phyloP scores from a whole-genome alignment of 257 asterid species.

The Scutellaria galericulata region DNA sequence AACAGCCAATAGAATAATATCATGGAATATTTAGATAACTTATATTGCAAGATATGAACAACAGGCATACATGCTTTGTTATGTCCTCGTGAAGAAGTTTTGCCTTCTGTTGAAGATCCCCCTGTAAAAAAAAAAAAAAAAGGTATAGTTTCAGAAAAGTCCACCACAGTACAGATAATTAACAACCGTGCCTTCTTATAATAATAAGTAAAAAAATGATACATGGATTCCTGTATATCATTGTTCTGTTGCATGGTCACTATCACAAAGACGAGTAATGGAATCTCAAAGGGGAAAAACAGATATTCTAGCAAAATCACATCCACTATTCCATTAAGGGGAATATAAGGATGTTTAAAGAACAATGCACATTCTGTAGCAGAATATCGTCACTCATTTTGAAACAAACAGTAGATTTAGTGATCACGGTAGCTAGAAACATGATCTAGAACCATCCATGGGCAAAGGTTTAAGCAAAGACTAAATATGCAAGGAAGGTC shows the following conservation, averaged over 20 bases:
- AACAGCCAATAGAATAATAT: not conserved
- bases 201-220: not conserved
- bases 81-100: conserved; percentile 73
- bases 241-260: not conserved
- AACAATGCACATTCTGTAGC: not conserved
- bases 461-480: not conserved
- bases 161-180: conserved; percentile 18
- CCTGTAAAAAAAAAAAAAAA: conserved; percentile 67
- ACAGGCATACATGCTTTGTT: conserved; percentile 62
- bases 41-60: conserved; percentile 16
- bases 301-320: not conserved
- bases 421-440: not conserved
- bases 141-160: conserved; percentile 7
- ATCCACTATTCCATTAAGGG: not conserved
- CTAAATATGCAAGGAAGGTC: not conserved
- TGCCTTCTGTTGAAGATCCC: conserved; percentile 72
- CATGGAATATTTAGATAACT: not conserved
- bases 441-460: not conserved
- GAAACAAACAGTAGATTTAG: not conserved
- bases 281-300: not conserved
- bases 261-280: not conserved
- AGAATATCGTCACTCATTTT: not conserved
- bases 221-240: not conserved
- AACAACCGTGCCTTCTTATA: not conserved
- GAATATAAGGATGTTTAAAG: not conserved